These are phyloP conservation scores for Rhodotorula sp. DNA, from an alignment of 1,284 basidiomycete genomes.

Conservation along the genomic window DNA sequence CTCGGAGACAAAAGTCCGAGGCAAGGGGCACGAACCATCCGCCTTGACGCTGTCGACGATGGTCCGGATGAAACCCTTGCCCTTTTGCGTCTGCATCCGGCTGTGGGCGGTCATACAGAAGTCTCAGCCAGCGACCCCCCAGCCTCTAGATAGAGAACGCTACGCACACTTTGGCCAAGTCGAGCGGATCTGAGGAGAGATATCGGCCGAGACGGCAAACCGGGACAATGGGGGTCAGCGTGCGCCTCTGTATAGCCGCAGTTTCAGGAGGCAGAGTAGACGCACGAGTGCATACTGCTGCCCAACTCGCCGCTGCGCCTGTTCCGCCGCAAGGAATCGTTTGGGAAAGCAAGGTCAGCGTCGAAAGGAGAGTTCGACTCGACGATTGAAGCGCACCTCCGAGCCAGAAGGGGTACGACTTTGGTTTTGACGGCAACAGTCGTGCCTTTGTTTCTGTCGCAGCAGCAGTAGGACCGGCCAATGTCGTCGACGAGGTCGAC, in stretches of 20 bases:
- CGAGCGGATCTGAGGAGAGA: slow-evolving; percentile 40
- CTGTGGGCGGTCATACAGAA: slow-evolving; percentile 5
- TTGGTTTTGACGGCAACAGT: slow-evolving; percentile 3
- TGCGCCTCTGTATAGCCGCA: not conserved
- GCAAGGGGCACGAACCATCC: slow-evolving; percentile 28
- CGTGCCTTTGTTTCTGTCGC: not conserved
- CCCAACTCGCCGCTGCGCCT: slow-evolving; percentile 39
- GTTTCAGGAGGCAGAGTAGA: not conserved
- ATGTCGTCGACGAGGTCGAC: not conserved
- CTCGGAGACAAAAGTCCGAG: not conserved
- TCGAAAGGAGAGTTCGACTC: too few species aligned
- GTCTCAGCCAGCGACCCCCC: not conserved
- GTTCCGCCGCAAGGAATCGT: not conserved
- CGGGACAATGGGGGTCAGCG: slow-evolving; percentile 2
- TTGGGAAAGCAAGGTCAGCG: too few species aligned
- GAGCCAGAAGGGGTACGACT: slow-evolving; percentile 38
- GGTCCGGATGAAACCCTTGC: slow-evolving; percentile 37
- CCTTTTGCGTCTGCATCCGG: slow-evolving; percentile 44
- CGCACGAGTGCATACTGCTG: slow-evolving; percentile 42
- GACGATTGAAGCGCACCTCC: slow-evolving; percentile 23
- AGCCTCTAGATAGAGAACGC: not conserved
- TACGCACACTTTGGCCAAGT: slow-evolving; percentile 44
- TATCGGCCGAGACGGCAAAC: not conserved
- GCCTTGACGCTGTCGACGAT: slow-evolving; percentile 34
- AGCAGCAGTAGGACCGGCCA: not conserved